phyloP scores from a whole-genome alignment of 805 yeast genomes.

The Metschnikowia rubicola region DNA sequence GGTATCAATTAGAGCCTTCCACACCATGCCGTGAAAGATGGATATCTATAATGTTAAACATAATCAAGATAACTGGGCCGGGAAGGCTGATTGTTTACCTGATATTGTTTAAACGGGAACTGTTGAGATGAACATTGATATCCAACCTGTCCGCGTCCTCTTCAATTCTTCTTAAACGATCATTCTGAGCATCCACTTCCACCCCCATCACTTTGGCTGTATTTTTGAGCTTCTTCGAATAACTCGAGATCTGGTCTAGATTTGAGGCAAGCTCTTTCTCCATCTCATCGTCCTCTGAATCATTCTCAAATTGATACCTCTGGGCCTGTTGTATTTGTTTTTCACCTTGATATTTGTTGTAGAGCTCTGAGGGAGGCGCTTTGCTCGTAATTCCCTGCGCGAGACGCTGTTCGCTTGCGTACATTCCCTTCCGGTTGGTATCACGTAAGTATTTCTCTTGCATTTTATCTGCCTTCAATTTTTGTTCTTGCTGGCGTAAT shows the following conservation, averaged over 20 bases:
- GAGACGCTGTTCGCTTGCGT: constrained; percentile 65
- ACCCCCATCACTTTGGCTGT: constrained; percentile 70
- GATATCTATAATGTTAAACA: too few species aligned
- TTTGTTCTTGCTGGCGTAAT: constrained; percentile 68
- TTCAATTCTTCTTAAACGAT: constrained; percentile 68
- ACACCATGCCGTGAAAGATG: too few species aligned
- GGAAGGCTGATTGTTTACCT: constrained; percentile 13
- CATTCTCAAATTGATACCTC: constrained; percentile 80
- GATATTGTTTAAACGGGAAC: constrained; percentile 59
- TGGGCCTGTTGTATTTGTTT: constrained; percentile 55
- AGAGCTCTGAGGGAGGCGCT: constrained; percentile 34
- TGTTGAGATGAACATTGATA: constrained; percentile 75
- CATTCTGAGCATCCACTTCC: constrained; percentile 78
- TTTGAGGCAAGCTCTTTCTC: constrained; percentile 85
- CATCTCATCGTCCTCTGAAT: constrained; percentile 88
- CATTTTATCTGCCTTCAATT: constrained; percentile 56
- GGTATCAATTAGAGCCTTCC: too few species aligned
- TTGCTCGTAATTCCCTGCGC: constrained; percentile 53
- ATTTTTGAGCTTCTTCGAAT: constrained; percentile 66
- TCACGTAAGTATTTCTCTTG: constrained; percentile 63
- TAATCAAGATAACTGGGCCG: background rate
- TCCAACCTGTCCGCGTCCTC: constrained; percentile 84
- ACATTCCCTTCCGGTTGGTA: constrained; percentile 54
- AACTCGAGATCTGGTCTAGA: constrained; percentile 68
- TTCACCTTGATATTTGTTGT: constrained; percentile 51